Base-by-base conservation (phyloP, 257 asterid genomes). In the Hygrophila difformis region DNA sequence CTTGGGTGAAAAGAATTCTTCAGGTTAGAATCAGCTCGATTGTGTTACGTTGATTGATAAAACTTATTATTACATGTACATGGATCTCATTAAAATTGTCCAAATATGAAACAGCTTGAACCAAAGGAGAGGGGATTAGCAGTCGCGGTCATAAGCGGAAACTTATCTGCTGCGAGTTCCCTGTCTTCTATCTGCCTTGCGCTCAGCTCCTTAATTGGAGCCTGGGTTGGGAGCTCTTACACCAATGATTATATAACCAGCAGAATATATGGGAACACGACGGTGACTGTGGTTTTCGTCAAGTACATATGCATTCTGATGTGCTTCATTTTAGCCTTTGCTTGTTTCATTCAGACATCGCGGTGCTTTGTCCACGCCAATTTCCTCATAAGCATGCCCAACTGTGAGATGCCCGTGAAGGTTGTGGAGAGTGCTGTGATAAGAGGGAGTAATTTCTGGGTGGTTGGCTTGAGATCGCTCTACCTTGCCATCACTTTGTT, bases 1-100 rank as follows among this genome's bases (percentile, higher is more conserved):
- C 42, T 47, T 80, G 93, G 94, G 83, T 84, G 9, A 61, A 72
- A 55, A 61, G 79, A 66, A 68, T 66, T 59, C 21, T 73, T 52
- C 61, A 72, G 93, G 95, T 80, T 4, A 56, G 66, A 42, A 26
- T 26, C 31, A 26, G 0, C 4, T 26, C 31, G n/a, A n/a, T 26
- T 5, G 8, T 26, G 5, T 24, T 24, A 5, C 8, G 31, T 26
- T 26, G 31, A 3, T 26, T 26, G 8, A 3, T 26, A 26, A 8
- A 8, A 8, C 8, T 26, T 26, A 26, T 8, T 8, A 26, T 26
- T 26, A 8, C 4, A 3, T 5, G 8, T 8, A 26, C 4, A 5
- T 26, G 4, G 8, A 26, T 8, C 31, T 26, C 8, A 26, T 8
- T 26, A 3, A 26, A 8, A 5, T 3, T 26, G 31, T 38, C 31